Evolutionary conservation across 257 asterid genomes (phyloP).

Genomic region (Buddleja alternifolia): DNA sequence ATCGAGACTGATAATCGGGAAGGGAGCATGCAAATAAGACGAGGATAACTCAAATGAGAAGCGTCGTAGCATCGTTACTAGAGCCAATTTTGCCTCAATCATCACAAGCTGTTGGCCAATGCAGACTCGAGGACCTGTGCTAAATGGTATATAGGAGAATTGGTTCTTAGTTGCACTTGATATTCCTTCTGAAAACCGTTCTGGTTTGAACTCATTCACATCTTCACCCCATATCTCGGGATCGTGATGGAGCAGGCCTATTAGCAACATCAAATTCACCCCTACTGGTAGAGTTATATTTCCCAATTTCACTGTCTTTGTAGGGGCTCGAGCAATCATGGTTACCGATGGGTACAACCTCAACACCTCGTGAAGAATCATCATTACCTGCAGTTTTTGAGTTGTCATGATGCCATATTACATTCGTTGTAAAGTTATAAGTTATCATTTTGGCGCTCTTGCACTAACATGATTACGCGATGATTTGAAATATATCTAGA

Average conservation of each 20-base stretch:
- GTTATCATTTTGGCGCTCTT: no score
- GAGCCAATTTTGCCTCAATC: neutral
- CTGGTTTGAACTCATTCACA: constrained; percentile 13
- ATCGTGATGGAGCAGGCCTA: neutral
- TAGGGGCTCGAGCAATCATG: neutral
- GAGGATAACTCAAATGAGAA: constrained; percentile 28
- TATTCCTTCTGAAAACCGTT: constrained; percentile 17
- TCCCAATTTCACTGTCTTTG: neutral
- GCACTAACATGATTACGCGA: no score
- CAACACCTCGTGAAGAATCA: constrained; percentile 20
- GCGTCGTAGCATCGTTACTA: constrained; percentile 6
- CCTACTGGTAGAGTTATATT: neutral
- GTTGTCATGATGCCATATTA: no score
- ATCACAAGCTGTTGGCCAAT: constrained; percentile 18
- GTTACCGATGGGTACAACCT: neutral
- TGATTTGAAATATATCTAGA: no score
- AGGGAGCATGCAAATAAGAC: constrained; percentile 30
- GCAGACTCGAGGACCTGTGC: constrained; percentile 32
- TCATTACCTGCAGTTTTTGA: constrained; percentile 1
- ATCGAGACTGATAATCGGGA: constrained; percentile 6
- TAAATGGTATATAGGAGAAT: constrained; percentile 23
- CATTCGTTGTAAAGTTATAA: no score
- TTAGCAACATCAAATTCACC: neutral
- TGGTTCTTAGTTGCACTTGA: neutral
- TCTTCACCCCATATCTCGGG: constrained; percentile 15